A percentile compares a stretch with the other conserved stretches of the same genome.
phyloP scores from a whole-genome alignment of 208 protist genomes.

The Porcisia hertigi region DNA sequence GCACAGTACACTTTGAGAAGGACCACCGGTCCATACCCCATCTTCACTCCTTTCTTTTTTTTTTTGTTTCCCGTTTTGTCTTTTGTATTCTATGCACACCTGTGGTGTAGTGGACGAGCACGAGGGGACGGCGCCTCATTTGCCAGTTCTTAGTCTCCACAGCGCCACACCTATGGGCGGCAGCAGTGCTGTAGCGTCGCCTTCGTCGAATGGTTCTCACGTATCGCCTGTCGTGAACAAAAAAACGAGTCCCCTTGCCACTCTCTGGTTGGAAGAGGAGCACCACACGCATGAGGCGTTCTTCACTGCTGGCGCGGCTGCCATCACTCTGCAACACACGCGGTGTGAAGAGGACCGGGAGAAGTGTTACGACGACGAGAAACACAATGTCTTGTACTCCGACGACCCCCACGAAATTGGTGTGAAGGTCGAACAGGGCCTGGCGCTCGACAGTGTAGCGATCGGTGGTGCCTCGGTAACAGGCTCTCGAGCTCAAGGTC shows the following conservation, averaged over 20 bases:
- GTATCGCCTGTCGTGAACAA: background rate
- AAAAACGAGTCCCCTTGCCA: background rate
- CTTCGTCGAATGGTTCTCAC: background rate
- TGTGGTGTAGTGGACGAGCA: background rate
- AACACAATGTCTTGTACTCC: background rate
- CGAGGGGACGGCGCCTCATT: background rate
- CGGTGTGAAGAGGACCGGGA: background rate
- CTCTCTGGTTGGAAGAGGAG: conserved; percentile 42
- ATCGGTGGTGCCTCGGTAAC: background rate
- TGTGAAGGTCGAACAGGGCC: no score
- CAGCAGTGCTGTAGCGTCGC: background rate
- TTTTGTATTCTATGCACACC: background rate
- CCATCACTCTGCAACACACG: background rate
- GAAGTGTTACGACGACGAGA: background rate
- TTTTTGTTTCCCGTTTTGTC: no score
- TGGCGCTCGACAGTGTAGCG: background rate
- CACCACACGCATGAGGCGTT: conserved; percentile 45
- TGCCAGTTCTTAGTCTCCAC: background rate
- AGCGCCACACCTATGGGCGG: background rate
- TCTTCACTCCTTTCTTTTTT: no score
- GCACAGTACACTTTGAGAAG: no score
- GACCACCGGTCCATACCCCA: no score
- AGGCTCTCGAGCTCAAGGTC: background rate
- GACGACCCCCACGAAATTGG: no score
- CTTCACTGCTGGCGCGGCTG: conserved; percentile 40